These are phyloP conservation scores for Astrothelium subdiscretum DNA, from an alignment of 495 filamentous ascomycete species.

Conservation along the genomic window DNA sequence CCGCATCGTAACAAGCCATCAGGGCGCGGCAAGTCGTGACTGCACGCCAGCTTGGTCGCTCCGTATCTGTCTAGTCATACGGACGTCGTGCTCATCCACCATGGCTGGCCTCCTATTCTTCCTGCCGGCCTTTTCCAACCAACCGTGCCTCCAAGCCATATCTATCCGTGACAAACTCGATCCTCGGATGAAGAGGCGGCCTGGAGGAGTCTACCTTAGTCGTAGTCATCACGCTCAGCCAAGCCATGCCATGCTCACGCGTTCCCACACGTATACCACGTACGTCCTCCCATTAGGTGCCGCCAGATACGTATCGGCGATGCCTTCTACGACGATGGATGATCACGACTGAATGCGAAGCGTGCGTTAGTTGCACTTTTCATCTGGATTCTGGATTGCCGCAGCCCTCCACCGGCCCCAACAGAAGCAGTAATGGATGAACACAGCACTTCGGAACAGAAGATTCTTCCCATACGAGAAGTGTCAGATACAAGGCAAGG, in stretches of 20 bases:
- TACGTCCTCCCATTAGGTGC: neutral
- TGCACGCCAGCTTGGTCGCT: neutral
- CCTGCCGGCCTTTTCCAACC: neutral
- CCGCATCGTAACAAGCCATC: conserved; percentile 1
- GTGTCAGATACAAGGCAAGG: conserved; percentile 2
- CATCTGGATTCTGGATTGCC: neutral
- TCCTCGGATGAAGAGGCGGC: neutral
- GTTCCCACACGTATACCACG: neutral
- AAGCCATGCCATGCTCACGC: neutral
- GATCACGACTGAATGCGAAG: neutral
- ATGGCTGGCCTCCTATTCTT: neutral
- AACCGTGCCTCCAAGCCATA: neutral
- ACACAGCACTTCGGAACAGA: neutral
- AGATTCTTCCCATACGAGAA: neutral
- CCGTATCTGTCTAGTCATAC: conserved; percentile 2
- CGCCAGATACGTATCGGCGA: neutral
- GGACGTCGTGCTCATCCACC: neutral
- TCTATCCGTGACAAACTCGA: conserved; percentile 1
- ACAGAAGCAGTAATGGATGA: conserved; percentile 1
- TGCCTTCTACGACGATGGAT: neutral
- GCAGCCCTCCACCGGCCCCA: neutral
- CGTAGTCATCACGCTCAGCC: neutral
- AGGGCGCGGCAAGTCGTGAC: neutral
- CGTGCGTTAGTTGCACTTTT: neutral
- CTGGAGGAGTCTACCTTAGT: neutral